These are phyloP conservation scores for Cordyceps militaris DNA, from an alignment of 2,329 filamentous ascomycete genomes.

Conservation along the genomic window DNA sequence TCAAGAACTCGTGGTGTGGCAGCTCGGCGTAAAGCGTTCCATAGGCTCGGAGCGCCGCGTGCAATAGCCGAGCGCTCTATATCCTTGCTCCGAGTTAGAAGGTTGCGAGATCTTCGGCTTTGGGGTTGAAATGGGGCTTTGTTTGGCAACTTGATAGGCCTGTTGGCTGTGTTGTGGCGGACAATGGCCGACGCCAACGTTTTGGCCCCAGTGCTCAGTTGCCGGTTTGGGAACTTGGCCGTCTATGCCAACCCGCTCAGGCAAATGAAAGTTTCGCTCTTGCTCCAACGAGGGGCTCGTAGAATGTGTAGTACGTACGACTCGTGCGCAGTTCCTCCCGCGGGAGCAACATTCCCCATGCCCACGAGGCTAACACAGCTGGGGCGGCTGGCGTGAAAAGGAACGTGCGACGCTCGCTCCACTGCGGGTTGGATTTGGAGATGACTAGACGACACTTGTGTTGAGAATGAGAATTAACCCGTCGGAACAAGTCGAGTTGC, in stretches of 20 bases:
- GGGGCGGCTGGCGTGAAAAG: neutral
- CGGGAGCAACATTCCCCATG: neutral
- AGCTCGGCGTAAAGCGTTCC: too few relatives aligned
- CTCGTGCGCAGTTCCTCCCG: slow-evolving; percentile 3
- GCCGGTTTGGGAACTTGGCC: too few relatives aligned
- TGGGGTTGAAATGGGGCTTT: neutral
- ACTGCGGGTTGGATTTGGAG: neutral
- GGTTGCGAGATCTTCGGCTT: slow-evolving; percentile 8
- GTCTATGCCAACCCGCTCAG: too few relatives aligned
- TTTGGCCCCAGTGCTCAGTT: too few relatives aligned
- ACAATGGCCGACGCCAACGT: too few relatives aligned
- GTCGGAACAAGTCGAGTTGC: too few relatives aligned
- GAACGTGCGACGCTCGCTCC: neutral
- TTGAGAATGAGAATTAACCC: too few relatives aligned
- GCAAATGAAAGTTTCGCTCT: too few relatives aligned
- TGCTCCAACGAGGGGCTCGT: slow-evolving; percentile 1
- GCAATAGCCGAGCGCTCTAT: slow-evolving; percentile 7
- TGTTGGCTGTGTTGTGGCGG: too few relatives aligned
- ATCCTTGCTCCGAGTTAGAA: neutral
- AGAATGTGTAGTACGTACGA: slow-evolving; percentile 6
- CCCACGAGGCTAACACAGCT: neutral
- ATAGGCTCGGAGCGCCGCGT: neutral
- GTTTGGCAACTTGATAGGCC: too few relatives aligned
- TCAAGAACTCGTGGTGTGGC: too few relatives aligned
- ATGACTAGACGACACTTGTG: too few relatives aligned